These are phyloP conservation scores for Daldinia eschscholtzii DNA, from an alignment of 2,329 filamentous ascomycete species.

Conservation along the genomic window DNA sequence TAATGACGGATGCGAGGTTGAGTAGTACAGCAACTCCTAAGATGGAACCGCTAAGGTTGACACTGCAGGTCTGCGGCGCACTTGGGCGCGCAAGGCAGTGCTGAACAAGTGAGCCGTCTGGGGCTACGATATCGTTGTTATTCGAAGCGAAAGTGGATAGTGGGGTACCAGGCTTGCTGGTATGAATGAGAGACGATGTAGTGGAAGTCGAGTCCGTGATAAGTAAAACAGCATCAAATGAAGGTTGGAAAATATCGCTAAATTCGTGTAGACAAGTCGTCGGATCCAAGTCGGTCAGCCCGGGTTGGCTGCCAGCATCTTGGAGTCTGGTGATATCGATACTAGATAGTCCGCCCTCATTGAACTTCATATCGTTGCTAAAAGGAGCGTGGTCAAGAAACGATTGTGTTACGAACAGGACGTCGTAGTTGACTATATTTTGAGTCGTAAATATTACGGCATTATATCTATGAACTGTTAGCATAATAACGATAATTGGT, in stretches of 20 bases:
- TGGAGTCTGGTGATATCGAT: slow-evolving; percentile 55
- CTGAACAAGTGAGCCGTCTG: slow-evolving; percentile 48
- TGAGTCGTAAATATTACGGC: slow-evolving; percentile 61
- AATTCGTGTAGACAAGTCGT: slow-evolving; percentile 53
- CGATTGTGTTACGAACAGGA: slow-evolving; percentile 53
- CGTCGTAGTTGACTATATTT: slow-evolving; percentile 48
- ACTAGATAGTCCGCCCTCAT: slow-evolving; percentile 53
- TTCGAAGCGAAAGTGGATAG: slow-evolving; percentile 42
- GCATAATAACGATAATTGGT: slow-evolving; percentile 15
- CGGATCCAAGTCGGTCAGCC: slow-evolving; percentile 49
- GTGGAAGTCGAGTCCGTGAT: slow-evolving; percentile 49
- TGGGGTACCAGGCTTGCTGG: slow-evolving; percentile 47
- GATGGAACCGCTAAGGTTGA: slow-evolving; percentile 60
- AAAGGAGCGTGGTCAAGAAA: slow-evolving; percentile 57
- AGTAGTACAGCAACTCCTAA: slow-evolving; percentile 56
- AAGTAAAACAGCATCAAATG: slow-evolving; percentile 54
- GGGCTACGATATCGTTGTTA: slow-evolving; percentile 36
- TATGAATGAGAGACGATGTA: slow-evolving; percentile 54
- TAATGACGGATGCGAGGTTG: slow-evolving; percentile 48
- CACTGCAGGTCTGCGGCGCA: slow-evolving; percentile 53
- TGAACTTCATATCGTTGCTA: slow-evolving; percentile 53
- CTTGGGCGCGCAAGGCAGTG: slow-evolving; percentile 53
- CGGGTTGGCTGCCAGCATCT: slow-evolving; percentile 47
- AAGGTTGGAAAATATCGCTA: slow-evolving; percentile 50
- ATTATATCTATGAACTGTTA: slow-evolving; percentile 61